phyloP scores from a whole-genome alignment of 306 rosid species.

The Fragaria ananassa region DNA sequence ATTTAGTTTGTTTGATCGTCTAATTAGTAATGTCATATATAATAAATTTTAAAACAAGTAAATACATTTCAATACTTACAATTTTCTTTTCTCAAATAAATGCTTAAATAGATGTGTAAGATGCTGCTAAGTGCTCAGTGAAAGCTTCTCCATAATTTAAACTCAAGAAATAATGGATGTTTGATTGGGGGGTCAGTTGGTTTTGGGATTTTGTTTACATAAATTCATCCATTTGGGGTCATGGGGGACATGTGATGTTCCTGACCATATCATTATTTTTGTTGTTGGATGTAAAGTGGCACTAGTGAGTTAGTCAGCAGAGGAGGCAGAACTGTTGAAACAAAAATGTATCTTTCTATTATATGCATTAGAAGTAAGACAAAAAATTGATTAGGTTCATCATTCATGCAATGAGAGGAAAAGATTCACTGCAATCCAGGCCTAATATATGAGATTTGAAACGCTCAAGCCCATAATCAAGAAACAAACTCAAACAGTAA shows the following conservation, averaged over 20 bases:
- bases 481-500: too few species aligned
- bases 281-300: neutral
- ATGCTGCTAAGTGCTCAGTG: neutral
- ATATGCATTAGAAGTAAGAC: neutral
- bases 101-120: neutral
- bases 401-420: too few species aligned
- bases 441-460: too few species aligned
- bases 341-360: neutral
- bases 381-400: neutral
- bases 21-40: too few species aligned
- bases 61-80: too few species aligned
- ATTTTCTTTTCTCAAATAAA: too few species aligned
- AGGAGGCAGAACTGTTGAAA: neutral
- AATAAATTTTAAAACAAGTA: too few species aligned
- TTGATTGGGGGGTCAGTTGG: neutral
- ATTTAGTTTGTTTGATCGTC: neutral
- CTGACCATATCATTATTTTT: neutral
- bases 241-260: constrained; percentile 3
- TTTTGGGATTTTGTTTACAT: neutral
- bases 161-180: neutral
- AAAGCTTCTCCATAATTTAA: neutral
- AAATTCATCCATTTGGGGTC: neutral
- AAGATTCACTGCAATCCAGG: too few species aligned
- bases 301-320: neutral
- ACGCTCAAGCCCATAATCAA: too few species aligned